Base-by-base conservation (phyloP, 1,284 basidiomycete species). In the Kalmanozyma brasiliensis region DNA sequence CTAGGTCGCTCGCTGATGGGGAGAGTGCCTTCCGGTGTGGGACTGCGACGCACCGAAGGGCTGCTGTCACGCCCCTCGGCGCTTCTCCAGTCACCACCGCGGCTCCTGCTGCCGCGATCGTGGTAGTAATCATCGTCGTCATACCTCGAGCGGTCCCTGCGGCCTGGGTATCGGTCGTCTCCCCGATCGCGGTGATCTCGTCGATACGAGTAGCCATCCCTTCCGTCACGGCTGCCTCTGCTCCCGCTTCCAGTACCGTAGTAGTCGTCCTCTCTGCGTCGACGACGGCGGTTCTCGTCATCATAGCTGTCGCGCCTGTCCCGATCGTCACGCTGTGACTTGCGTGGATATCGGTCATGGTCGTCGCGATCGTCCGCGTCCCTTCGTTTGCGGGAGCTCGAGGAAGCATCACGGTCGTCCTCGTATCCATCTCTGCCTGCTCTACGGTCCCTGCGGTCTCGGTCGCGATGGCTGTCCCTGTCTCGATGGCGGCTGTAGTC, bases 1-100 rank as follows among this genome's bases (percentile, higher is more conserved):
- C 94, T 86, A 78, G 89, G 89, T 59, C 94, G 86, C 82, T 95
- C 92, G 26, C 90, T 90, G 71, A 99, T 84, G 1, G 92, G 91
- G 26, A 89, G 84, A 11, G 89, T 88, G 41, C 90, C 91, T 75
- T 92, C 89, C 0, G 96, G 95, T 13, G 95, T 98, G 8, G 94
- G 94, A 3, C 91, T 93, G 70, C 93, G 86, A 70, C 90, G 86
- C 71, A 91, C 89, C 6, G 89, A 90, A 10, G 90, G 89, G 23
- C 88, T 89, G 48, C 52, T 65, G 59, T 71, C 52, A 46, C 76
- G 35, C 36, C 59, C 51, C 38, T 53, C 58, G 1, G 62, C 53
- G 30, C 64, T 67, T 32, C 69, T 57, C 52, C 74, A 67, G 32
- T 63, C 66, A 33, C 74, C 86, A 49, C 87, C 84, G 46, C 82